Evolutionary conservation across 306 rosid genomes (phyloP).

Genomic region (Pachyrhizus erosus): DNA sequence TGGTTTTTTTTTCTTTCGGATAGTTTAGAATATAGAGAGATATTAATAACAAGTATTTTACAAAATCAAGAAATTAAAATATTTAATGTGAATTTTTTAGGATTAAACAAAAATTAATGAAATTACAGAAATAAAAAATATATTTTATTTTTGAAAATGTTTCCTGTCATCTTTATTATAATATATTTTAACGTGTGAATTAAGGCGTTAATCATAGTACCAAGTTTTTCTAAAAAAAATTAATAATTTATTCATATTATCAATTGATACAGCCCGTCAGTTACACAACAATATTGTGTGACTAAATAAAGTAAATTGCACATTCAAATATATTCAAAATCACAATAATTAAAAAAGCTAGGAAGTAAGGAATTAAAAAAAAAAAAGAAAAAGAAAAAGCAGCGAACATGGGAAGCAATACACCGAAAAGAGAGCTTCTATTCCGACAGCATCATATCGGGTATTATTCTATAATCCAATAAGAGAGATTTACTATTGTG

Average conservation of each 20-base stretch:
- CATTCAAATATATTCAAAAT: not conserved
- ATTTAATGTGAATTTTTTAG: too few relatives aligned
- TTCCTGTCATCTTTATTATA: too few relatives aligned
- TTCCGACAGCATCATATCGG: constrained; percentile 66
- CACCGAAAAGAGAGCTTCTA: constrained; percentile 49
- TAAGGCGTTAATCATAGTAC: not conserved
- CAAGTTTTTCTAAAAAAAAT: too few relatives aligned
- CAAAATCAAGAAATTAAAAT: too few relatives aligned
- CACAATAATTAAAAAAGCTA: not conserved
- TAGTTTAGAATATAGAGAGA: too few relatives aligned
- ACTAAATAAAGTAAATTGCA: not conserved
- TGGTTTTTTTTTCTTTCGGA: too few relatives aligned
- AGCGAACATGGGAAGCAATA: constrained; percentile 31
- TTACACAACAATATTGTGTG: not conserved
- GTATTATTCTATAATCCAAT: constrained; percentile 44
- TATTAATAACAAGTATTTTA: too few relatives aligned
- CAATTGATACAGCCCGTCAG: too few relatives aligned
- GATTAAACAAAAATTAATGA: too few relatives aligned
- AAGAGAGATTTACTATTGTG: constrained; percentile 27
- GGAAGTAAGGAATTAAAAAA: not conserved
- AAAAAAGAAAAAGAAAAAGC: not conserved
- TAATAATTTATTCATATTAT: too few relatives aligned
- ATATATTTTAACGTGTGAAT: not conserved
- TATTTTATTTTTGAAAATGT: too few relatives aligned
- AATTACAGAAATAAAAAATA: too few relatives aligned